Evolutionary conservation across 805 yeast species (phyloP).

Genomic region (Schwanniomyces pseudopolymorphus): DNA sequence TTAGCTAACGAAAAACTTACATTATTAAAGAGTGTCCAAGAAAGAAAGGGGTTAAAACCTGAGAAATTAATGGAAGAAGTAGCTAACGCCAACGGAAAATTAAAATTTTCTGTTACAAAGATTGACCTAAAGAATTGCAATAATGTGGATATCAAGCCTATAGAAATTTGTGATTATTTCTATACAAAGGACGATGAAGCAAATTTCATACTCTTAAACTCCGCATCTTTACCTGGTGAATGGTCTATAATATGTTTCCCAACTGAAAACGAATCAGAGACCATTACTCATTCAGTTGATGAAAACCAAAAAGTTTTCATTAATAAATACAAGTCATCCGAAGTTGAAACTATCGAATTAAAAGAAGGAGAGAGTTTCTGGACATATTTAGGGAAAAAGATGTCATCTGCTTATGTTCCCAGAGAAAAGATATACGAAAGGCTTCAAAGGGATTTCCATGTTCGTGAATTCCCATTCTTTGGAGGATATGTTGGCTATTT

Average conservation of each 20-base stretch:
- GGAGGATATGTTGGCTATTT: slow-evolving; percentile 92
- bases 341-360: slow-evolving; percentile 4
- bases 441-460: slow-evolving; percentile 12
- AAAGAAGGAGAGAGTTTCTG: slow-evolving; percentile 40
- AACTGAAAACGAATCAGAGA: slow-evolving; percentile 37
- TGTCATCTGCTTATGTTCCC: slow-evolving; percentile 38
- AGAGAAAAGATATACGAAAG: slow-evolving; percentile 23
- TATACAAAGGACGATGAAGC: slow-evolving; percentile 18
- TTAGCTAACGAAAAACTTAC: slow-evolving; percentile 1
- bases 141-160: slow-evolving; percentile 22
- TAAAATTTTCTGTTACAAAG: slow-evolving; percentile 2
- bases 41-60: slow-evolving; percentile 20
- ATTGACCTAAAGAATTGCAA: slow-evolving; percentile 11
- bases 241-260: slow-evolving; percentile 88
- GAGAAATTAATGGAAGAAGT: slow-evolving; percentile 1
- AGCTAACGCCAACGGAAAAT: neutral
- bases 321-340: slow-evolving; percentile 26
- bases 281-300: slow-evolving; percentile 64
- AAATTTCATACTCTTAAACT: slow-evolving; percentile 65
- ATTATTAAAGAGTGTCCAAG: slow-evolving; percentile 8
- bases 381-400: slow-evolving; percentile 49
- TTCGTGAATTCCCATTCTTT: slow-evolving; percentile 62
- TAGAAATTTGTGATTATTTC: slow-evolving; percentile 54
- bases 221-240: slow-evolving; percentile 81
- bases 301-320: slow-evolving; percentile 18